A percentile compares a stretch with the other conserved stretches of the same genome.
These are phyloP conservation scores for Metschnikowia koreensis DNA, from an alignment of 805 yeast genomes.

Conservation along the genomic window DNA sequence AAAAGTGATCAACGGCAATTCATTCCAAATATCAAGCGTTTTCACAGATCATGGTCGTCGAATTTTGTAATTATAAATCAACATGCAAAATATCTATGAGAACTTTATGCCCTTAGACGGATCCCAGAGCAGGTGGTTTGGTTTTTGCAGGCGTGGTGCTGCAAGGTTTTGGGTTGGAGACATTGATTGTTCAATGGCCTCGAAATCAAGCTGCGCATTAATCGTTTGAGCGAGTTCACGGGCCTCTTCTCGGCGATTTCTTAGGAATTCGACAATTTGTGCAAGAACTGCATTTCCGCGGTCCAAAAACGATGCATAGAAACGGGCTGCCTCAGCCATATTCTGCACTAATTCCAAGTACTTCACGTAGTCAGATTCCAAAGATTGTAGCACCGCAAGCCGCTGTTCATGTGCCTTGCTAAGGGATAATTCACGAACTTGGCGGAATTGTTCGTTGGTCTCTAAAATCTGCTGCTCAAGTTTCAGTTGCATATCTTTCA, in stretches of 20 bases:
- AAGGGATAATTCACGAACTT: conserved; percentile 4
- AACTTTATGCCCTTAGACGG: conserved; percentile 10
- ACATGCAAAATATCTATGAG: background rate
- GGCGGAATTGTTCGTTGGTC: conserved; percentile 14
- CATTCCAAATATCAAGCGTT: too few species aligned
- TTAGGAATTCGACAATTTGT: conserved; percentile 53
- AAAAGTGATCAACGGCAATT: too few species aligned
- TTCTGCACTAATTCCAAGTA: conserved; percentile 58
- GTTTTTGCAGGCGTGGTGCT: conserved; percentile 13
- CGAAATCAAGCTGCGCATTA: conserved; percentile 13
- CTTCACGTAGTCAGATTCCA: conserved; percentile 50
- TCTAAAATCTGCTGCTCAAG: conserved; percentile 20
- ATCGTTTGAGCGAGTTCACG: conserved; percentile 42
- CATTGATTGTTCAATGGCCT: conserved; percentile 17
- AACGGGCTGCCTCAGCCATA: conserved; percentile 64
- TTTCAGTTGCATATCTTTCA: conserved; percentile 27
- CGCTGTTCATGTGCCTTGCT: conserved; percentile 35
- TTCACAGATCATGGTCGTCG: too few species aligned
- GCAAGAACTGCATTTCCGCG: conserved; percentile 45
- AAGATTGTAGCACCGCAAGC: conserved; percentile 47
- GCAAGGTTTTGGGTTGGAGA: conserved; percentile 8
- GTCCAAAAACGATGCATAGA: conserved; percentile 61
- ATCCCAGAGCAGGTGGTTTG: conserved; percentile 4
- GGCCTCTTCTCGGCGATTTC: conserved; percentile 51
- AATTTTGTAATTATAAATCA: too few species aligned